Base-by-base conservation (phyloP, 768 basidiomycete species). In the Arthromyces matolae region DNA sequence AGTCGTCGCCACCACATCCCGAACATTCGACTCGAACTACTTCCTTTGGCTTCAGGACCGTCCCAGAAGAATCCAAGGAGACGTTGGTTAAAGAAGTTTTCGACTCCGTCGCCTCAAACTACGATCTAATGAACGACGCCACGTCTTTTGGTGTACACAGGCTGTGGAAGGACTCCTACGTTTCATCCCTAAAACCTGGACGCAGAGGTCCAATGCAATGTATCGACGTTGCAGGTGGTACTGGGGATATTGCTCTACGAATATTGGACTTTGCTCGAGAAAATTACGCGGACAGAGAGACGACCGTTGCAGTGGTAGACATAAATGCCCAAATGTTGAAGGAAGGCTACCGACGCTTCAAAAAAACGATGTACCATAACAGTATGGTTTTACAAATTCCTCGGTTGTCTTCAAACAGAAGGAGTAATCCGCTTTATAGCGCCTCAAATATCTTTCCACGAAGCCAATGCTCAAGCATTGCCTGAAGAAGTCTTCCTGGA, bases 101-200 rank as follows among this genome's bases (percentile, higher is more conserved):
- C 70, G 84, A 90, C 61, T 95, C 91, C 6, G 96, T 99, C 48
- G 93, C 96, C 34, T 86, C 90, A 28, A 86, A 80, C 36, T 99
- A 99, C 69, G 96, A 98, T 67, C 66, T 97, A 33, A 96, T 99
- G 95, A 99, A 99, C 74, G 96, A 98, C 63, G 91, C 93, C n/a
- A 89, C 93, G 66, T 98, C 96, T 3, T 69, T 98, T 52, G 96
- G 96, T 28, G 85, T 98, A 8, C 96, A 98, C 63, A 79, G 96
- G 45, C 71, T 99, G 19, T 99, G 96, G 96, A 99, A 98, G 69
- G 93, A 98, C 65, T 75, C 83, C 14, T 89, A 90, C 61, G 84
- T 97, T 22, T 77, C 81, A 1, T 69, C 75, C 0, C 67, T 97
- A 51, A 78, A 80, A 54, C 93, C 90, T 3, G 90, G 91, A 31